A percentile compares a stretch with the other conserved stretches of the same genome.
phyloP scores from a whole-genome alignment of 139 green algal genomes.

The Micractinium conductrix region DNA sequence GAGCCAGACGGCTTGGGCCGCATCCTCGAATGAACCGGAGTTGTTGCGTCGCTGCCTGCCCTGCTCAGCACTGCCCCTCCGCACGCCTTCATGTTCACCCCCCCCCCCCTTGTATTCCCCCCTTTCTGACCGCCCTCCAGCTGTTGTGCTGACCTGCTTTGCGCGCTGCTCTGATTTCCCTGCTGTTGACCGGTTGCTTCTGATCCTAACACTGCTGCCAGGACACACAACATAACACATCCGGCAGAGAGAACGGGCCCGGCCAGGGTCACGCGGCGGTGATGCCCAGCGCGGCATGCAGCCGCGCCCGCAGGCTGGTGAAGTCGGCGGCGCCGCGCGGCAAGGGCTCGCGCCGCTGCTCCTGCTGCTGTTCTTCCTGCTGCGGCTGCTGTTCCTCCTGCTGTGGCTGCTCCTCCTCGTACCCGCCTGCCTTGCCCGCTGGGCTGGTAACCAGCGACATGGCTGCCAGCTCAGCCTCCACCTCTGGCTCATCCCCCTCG shows the following conservation, averaged over 20 bases:
- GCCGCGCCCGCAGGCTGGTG: slow-evolving; percentile 7
- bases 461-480: neutral
- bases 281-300: slow-evolving; percentile 5
- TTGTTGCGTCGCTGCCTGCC: too few species aligned
- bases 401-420: neutral
- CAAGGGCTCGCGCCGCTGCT: too few species aligned
- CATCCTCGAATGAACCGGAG: neutral
- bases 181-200: neutral
- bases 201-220: neutral
- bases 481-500: too few species aligned
- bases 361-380: neutral
- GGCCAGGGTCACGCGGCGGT: too few species aligned
- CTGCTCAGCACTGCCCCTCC: too few species aligned
- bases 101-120: neutral
- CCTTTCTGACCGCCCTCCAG: neutral
- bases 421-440: neutral
- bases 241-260: too few species aligned
- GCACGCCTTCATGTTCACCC: too few species aligned
- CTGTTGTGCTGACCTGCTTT: neutral
- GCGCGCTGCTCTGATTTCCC: neutral
- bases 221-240: too few species aligned
- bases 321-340: neutral
- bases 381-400: neutral
- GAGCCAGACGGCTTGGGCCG: neutral
- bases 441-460: neutral